Evolutionary conservation across 805 yeast genomes (phyloP).

Genomic region (Priceomyces fermenticarens): DNA sequence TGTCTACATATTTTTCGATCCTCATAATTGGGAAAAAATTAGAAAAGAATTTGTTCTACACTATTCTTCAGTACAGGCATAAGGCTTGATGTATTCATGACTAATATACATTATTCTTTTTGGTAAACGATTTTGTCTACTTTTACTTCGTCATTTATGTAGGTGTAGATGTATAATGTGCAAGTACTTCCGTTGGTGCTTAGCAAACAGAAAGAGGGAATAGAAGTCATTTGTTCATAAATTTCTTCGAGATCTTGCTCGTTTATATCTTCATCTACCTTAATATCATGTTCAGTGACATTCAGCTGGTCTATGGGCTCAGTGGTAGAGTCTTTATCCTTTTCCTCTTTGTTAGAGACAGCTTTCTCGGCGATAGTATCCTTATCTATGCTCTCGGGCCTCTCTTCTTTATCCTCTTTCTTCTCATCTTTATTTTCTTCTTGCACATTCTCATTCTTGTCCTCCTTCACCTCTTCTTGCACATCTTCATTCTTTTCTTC

Average conservation of each 20-base stretch:
- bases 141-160: slow-evolving; percentile 76
- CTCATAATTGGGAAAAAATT: slow-evolving; percentile 93
- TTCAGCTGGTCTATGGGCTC: slow-evolving; percentile 1
- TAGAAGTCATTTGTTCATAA: slow-evolving; percentile 25
- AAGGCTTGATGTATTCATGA: slow-evolving; percentile 4
- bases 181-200: slow-evolving; percentile 81
- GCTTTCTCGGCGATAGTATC: slow-evolving; percentile 13
- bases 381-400: slow-evolving; percentile 9
- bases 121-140: slow-evolving; percentile 73
- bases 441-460: slow-evolving; percentile 14
- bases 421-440: slow-evolving; percentile 31
- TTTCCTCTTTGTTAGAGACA: slow-evolving; percentile 1
- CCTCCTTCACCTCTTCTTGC: slow-evolving; percentile 16
- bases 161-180: slow-evolving; percentile 81
- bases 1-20: slow-evolving; percentile 90
- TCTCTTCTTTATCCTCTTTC: slow-evolving; percentile 26
- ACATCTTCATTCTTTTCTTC: slow-evolving; percentile 19
- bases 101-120: slow-evolving; percentile 19
- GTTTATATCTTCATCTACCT: slow-evolving; percentile 9
- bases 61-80: slow-evolving; percentile 38
- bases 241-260: slow-evolving; percentile 17
- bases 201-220: slow-evolving; percentile 84
- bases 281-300: slow-evolving; percentile 5
- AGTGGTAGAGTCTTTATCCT: slow-evolving; percentile 1
- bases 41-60: slow-evolving; percentile 62